phyloP scores from a whole-genome alignment of 2,329 filamentous ascomycete species.

The Elsinoe perseae region DNA sequence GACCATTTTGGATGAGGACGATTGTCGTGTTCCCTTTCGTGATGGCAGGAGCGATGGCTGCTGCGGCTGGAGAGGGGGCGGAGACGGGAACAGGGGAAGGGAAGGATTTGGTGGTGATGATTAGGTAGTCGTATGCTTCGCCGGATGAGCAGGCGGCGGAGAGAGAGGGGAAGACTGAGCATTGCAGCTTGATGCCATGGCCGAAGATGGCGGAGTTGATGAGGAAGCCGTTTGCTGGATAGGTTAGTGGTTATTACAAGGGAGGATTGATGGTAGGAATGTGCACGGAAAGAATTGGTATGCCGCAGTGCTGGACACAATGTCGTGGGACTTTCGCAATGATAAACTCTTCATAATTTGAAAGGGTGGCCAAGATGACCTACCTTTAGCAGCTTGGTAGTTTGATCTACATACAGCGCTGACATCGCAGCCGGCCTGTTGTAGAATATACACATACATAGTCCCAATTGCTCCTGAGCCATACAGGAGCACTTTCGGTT shows the following conservation, averaged over 20 bases:
- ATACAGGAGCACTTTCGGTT: conserved; percentile 31
- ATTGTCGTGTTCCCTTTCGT: conserved; percentile 41
- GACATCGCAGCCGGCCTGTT: conserved; percentile 32
- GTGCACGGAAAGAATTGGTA: neutral
- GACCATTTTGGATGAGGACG: conserved; percentile 55
- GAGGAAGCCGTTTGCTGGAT: conserved; percentile 32
- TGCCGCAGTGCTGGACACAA: no score
- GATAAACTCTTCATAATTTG: no score
- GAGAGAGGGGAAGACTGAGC: conserved; percentile 31
- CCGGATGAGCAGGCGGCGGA: conserved; percentile 28
- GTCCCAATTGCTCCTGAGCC: conserved; percentile 38
- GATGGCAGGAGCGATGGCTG: conserved; percentile 36
- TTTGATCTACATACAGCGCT: conserved; percentile 41
- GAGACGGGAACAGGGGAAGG: conserved; percentile 23
- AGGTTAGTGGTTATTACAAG: neutral
- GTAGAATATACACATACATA: conserved; percentile 37
- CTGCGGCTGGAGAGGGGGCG: conserved; percentile 23
- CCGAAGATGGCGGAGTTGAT: conserved; percentile 35
- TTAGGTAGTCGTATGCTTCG: conserved; percentile 39
- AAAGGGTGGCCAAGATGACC: neutral
- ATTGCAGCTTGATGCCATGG: conserved; percentile 28
- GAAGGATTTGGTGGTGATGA: conserved; percentile 42
- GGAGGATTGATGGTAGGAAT: neutral
- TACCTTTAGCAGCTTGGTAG: conserved; percentile 32
- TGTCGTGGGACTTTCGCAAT: no score